These are phyloP conservation scores for Farysia itapuensis DNA, from an alignment of 1,284 basidiomycete genomes.

Conservation along the genomic window DNA sequence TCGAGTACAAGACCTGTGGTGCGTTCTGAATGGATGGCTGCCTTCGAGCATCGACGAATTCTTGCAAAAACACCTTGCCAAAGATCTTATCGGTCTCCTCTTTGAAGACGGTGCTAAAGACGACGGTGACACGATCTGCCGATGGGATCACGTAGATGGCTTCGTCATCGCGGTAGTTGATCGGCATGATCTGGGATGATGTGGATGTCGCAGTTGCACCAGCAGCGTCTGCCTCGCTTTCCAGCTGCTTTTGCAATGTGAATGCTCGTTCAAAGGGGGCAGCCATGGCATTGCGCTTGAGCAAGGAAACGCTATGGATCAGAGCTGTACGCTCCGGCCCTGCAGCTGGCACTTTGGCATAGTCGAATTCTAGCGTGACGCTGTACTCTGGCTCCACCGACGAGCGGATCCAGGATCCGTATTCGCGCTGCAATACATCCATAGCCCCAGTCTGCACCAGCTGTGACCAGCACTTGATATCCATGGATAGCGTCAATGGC, in stretches of 20 bases:
- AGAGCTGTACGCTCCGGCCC: slow-evolving; percentile 66
- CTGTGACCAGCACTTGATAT: slow-evolving; percentile 91
- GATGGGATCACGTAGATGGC: slow-evolving; percentile 93
- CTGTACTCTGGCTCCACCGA: slow-evolving; percentile 80
- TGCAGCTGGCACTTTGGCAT: slow-evolving; percentile 77
- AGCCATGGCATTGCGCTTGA: slow-evolving; percentile 92
- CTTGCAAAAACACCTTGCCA: slow-evolving; percentile 96
- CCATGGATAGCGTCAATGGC: slow-evolving; percentile 84
- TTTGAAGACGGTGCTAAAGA: slow-evolving; percentile 94
- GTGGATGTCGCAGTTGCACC: slow-evolving; percentile 59
- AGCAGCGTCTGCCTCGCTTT: slow-evolving; percentile 65
- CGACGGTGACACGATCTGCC: slow-evolving; percentile 92
- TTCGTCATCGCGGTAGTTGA: slow-evolving; percentile 90
- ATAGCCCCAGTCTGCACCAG: slow-evolving; percentile 83
- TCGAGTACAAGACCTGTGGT: slow-evolving; percentile 96
- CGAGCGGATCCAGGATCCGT: slow-evolving; percentile 70
- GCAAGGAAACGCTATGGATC: slow-evolving; percentile 77
- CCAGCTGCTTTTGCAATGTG: slow-evolving; percentile 79
- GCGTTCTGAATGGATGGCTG: slow-evolving; percentile 92
- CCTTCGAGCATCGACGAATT: slow-evolving; percentile 96
- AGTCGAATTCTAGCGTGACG: slow-evolving; percentile 81
- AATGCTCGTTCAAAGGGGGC: slow-evolving; percentile 93
- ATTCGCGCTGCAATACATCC: slow-evolving; percentile 79
- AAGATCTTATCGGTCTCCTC: slow-evolving; percentile 97
- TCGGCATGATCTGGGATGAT: slow-evolving; percentile 78